Percentiles rank a stretch among this genome's conserved stretches.
Conservation (phyloP, 768 basidiomycete species). For the Kwoniella sp. region DNA sequence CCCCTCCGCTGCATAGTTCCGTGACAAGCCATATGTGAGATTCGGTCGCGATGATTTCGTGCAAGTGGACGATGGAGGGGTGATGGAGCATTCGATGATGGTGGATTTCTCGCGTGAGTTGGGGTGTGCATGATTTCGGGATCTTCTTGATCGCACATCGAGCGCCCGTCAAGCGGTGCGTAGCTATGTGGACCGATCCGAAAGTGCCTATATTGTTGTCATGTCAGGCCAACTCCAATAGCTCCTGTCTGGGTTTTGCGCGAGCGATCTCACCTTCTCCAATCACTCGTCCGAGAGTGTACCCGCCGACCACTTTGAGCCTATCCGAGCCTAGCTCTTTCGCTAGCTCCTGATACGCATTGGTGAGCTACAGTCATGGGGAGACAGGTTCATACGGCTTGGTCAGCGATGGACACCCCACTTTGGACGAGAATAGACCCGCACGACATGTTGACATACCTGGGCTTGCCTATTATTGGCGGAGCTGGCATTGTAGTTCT, state of each 20-base stretch:
- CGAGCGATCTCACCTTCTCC: constrained; percentile 74
- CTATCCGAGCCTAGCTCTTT: constrained; percentile 90
- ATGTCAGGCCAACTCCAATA: constrained; percentile 1
- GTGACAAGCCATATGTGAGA: constrained; percentile 94
- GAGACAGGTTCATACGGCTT: background rate
- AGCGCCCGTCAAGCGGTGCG: constrained; percentile 85
- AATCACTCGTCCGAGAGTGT: constrained; percentile 88
- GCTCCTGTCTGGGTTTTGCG: background rate
- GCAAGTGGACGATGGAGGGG: constrained; percentile 91
- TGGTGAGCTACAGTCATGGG: constrained; percentile 68
- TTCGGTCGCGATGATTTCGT: constrained; percentile 97
- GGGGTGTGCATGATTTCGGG: constrained; percentile 82
- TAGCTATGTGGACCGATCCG: constrained; percentile 92
- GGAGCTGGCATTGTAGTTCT: constrained; percentile 9
- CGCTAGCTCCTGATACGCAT: constrained; percentile 95
- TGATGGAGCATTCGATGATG: constrained; percentile 97
- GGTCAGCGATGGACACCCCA: constrained; percentile 6
- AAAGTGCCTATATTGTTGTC: constrained; percentile 70
- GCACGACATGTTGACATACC: constrained; percentile 8
- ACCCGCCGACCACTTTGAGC: constrained; percentile 89
- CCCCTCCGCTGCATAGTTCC: constrained; percentile 94
- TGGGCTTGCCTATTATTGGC: constrained; percentile 37
- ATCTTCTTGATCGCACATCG: constrained; percentile 98
- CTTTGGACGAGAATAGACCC: background rate
- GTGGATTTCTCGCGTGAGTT: constrained; percentile 94